These are phyloP conservation scores for Fistulinella cinereoalba DNA, from an alignment of 1,284 basidiomycete genomes.

Conservation along the genomic window DNA sequence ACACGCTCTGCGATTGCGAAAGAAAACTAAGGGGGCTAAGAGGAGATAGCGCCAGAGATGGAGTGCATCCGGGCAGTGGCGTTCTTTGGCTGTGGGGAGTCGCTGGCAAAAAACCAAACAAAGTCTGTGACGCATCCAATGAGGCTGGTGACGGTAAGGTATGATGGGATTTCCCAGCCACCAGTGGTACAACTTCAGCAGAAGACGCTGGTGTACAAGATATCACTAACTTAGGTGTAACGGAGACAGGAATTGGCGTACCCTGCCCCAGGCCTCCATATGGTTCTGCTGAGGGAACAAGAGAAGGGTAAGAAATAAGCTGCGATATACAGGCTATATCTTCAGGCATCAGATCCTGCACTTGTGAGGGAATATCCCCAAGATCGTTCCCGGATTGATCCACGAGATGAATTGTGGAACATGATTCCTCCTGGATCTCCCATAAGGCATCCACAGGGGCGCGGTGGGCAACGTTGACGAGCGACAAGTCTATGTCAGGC, in stretches of 20 bases:
- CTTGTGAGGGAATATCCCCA: slow-evolving; percentile 14
- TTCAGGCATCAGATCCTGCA: slow-evolving; percentile 14
- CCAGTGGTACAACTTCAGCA: not conserved
- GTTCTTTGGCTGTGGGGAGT: not conserved
- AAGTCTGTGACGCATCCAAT: slow-evolving; percentile 1
- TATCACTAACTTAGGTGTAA: not conserved
- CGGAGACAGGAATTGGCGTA: not conserved
- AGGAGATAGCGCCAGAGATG: slow-evolving; percentile 18
- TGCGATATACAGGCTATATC: slow-evolving; percentile 22
- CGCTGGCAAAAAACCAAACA: slow-evolving; percentile 1
- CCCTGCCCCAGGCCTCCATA: not conserved
- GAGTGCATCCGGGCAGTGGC: not conserved
- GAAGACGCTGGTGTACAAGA: not conserved
- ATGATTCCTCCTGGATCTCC: not conserved
- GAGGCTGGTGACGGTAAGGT: not conserved
- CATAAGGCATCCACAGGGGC: not conserved
- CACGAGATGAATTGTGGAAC: slow-evolving; percentile 3
- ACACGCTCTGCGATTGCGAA: slow-evolving; percentile 11
- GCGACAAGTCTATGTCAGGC: slow-evolving; percentile 5
- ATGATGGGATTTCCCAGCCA: no score
- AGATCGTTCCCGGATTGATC: slow-evolving; percentile 21
- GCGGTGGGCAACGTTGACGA: not conserved
- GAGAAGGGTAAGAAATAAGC: not conserved
- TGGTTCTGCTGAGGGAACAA: not conserved
- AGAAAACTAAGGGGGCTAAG: slow-evolving; percentile 17